These are phyloP conservation scores for Schizosaccharomyces lindneri DNA, from an alignment of 805 yeast species.

Conservation along the genomic window DNA sequence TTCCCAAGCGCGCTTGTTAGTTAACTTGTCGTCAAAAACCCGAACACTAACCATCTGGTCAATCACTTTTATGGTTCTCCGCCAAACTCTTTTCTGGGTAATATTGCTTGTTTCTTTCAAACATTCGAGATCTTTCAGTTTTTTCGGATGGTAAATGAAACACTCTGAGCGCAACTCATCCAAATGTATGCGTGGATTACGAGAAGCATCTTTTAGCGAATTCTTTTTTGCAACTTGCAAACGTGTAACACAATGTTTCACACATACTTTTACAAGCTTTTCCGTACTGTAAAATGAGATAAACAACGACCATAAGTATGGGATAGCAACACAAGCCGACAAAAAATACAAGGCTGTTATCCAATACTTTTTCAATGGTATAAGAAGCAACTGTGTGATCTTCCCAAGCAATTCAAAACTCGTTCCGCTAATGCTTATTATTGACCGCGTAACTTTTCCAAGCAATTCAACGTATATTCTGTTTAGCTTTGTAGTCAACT, in stretches of 20 bases:
- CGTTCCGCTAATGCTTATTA: too few species aligned
- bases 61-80: not conserved
- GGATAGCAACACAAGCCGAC: too few species aligned
- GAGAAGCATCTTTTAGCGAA: not conserved
- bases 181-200: not conserved
- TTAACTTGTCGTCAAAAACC: not conserved
- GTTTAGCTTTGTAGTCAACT: too few species aligned
- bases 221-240: not conserved
- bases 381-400: too few species aligned
- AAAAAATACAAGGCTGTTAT: too few species aligned
- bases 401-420: too few species aligned
- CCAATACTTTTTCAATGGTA: too few species aligned
- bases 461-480: too few species aligned
- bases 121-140: not conserved
- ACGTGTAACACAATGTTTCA: not conserved
- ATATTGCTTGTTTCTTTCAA: too few species aligned
- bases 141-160: not conserved
- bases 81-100: not conserved
- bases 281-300: not conserved
- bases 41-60: not conserved
- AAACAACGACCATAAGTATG: too few species aligned
- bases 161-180: not conserved
- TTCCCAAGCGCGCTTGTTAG: not conserved
- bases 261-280: not conserved
- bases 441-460: too few species aligned